Evolutionary conservation across 1,139 yeast genomes (phyloP).

Genomic region (Kurtzmaniella quercitrusa): DNA sequence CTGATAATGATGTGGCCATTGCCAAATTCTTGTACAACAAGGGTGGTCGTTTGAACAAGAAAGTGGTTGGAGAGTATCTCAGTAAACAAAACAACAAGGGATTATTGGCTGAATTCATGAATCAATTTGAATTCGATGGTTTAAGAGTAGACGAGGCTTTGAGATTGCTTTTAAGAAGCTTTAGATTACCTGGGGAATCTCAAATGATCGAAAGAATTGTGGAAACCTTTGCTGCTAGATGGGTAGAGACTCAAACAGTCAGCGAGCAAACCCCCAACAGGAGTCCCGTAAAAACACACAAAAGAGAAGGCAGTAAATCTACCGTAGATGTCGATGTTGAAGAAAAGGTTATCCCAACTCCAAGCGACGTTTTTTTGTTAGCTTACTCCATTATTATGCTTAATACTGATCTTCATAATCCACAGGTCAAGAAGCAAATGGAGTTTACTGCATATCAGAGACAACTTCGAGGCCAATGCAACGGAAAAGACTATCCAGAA

Average conservation of each 20-base stretch:
- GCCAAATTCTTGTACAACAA: slow-evolving; percentile 76
- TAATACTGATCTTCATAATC: slow-evolving; percentile 76
- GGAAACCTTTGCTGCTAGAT: slow-evolving; percentile 79
- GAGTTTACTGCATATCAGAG: slow-evolving; percentile 74
- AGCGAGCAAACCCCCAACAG: background rate
- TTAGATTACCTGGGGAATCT: slow-evolving; percentile 95
- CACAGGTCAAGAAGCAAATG: slow-evolving; percentile 84
- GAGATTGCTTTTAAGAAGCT: slow-evolving; percentile 72
- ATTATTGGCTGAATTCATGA: slow-evolving; percentile 62
- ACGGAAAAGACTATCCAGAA: slow-evolving; percentile 73
- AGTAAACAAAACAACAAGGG: slow-evolving; percentile 70
- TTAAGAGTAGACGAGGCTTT: slow-evolving; percentile 91
- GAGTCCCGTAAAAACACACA: slow-evolving; percentile 8
- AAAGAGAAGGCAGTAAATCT: slow-evolving; percentile 11
- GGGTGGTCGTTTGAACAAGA: slow-evolving; percentile 80
- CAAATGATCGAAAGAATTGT: slow-evolving; percentile 93
- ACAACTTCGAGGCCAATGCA: slow-evolving; percentile 77
- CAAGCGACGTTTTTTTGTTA: slow-evolving; percentile 67
- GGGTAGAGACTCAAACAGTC: slow-evolving; percentile 53
- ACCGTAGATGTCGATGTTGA: slow-evolving; percentile 19
- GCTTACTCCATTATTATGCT: slow-evolving; percentile 75
- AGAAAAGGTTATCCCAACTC: slow-evolving; percentile 58
- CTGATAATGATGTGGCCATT: slow-evolving; percentile 51
- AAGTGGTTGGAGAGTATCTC: slow-evolving; percentile 77
- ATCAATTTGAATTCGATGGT: slow-evolving; percentile 67